phyloP scores from a whole-genome alignment of 2,329 filamentous ascomycete genomes.

The Diplodia corticola region DNA sequence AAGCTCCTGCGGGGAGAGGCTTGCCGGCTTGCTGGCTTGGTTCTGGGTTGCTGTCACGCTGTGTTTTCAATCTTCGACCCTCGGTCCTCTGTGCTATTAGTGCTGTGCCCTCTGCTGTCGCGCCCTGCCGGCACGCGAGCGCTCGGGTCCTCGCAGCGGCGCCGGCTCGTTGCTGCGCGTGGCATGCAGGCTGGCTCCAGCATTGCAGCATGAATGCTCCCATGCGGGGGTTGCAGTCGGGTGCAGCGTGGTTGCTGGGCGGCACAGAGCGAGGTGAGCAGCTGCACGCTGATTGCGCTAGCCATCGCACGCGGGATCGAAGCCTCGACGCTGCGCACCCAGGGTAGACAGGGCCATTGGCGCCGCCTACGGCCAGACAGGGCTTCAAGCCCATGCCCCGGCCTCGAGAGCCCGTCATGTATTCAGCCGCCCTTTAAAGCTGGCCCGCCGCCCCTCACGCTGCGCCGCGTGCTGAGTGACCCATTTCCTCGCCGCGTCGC shows the following conservation, averaged over 20 bases:
- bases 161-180: neutral
- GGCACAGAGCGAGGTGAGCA: slow-evolving; percentile 10
- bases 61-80: neutral
- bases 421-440: slow-evolving; percentile 1
- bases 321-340: neutral
- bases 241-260: slow-evolving; percentile 6
- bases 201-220: neutral
- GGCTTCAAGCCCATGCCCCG: neutral
- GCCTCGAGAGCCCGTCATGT: neutral
- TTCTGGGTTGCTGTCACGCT: no score
- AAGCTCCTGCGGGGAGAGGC: slow-evolving; percentile 17
- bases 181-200: neutral
- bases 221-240: neutral
- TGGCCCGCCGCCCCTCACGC: slow-evolving; percentile 7
- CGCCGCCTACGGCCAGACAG: no score
- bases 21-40: neutral
- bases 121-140: no score
- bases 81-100: neutral
- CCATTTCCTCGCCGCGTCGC: neutral
- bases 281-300: slow-evolving; percentile 15
- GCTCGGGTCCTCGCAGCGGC: neutral
- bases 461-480: neutral
- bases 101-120: neutral
- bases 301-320: slow-evolving; percentile 17
- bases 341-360: neutral